Evolutionary conservation across 768 basidiomycete species (phyloP), one percentile per base, ranked within the genome.

Genomic region (Boletus subparvulus): DNA sequence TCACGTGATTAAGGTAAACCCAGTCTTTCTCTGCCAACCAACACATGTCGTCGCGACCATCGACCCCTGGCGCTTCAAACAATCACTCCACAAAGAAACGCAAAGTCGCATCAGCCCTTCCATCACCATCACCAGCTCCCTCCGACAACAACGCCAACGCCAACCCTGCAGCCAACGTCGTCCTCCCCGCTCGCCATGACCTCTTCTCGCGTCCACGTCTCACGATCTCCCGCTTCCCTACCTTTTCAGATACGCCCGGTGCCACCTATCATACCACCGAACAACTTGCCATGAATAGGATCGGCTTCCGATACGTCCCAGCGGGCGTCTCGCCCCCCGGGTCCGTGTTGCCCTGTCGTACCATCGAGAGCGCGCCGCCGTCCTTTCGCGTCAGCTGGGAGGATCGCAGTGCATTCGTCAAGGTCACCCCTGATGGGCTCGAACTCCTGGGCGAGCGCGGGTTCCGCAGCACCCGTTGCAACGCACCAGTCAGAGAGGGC

Each of bases 401-500:
- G 70, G 94, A 97, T 71, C 84, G 94, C 24, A 91, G 86, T 63
- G 78, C 87, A 0, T 92, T 89, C 66, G 77, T 94, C 50, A 84
- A 84, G 51, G 85, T 92, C 60, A 85, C 89, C 0, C 85, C 83
- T 53, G 91, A 95, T 64, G 94, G 90, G 0, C 69, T 89, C 4
- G 82, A 83, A 2, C 73, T 95, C 51, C 77, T 83, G 2, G 92
- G 95, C 8, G 88, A 89, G 66, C 90, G 89, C 50, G 97, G 97
- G 5, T 98, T 94, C 71, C 78, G 96, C 26, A 92, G 90, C 63
- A 94, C 88, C 4, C 83, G 97, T 24, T 88, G 87, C 56, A 98
- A 97, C 70, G 87, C 92, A 2, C 90, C 93, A 0, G 81, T 98
- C 21, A 80, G 92, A 24, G 86, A 94, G 63, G 97, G 97, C 6